Base-by-base conservation (phyloP, 345 rosid genomes). In the Salix udensis region DNA sequence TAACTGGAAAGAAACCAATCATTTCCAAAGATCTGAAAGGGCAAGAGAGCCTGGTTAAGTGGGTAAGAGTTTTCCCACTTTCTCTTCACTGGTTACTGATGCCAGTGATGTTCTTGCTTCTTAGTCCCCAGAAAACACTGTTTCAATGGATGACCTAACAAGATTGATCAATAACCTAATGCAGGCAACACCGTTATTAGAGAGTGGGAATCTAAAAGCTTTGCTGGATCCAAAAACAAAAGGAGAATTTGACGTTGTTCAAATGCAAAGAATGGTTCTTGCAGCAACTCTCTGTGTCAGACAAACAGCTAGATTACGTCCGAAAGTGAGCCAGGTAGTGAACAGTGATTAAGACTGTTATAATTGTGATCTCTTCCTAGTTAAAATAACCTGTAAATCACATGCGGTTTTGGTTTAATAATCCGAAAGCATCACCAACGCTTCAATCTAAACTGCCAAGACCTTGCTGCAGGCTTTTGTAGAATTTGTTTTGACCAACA, bases 141-240 rank as follows among this genome's bases (percentile, higher is more conserved):
- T 7, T 69, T 69, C 46, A 46, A 14, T 46, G 18, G 52, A 46
- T 46, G 58, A 52, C 23, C 39, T 8, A 23, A 19, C 23, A 12
- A 7, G 12, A 5, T 75, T 9, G 7, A 68, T 37, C 23, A 76
- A 55, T 67, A 70, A 70, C 73, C 23, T 23, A 67, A 69, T 76
- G n/a, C 80, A 81, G 84, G 78, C 84, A n/a, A 81, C 24, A 10
- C 81, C 78, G 6, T 50, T 81, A 18, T 24, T 81, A 18, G 78
- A 73, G 68, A 68, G 52, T 18, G 75, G 80, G 48, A 77, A 81
- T 52, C 23, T 68, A 42, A 67, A 64, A 34, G 72, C 74, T 4
- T 65, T 81, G 23, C 46, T 77, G 67, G 84, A 81, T 40, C 53
- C 80, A 15, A 81, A 16, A 19, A 30, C 70, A 7, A 67, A 34